These are phyloP conservation scores for Hebeloma cylindrosporum DNA, from an alignment of 768 basidiomycete genomes.

Conservation along the genomic window DNA sequence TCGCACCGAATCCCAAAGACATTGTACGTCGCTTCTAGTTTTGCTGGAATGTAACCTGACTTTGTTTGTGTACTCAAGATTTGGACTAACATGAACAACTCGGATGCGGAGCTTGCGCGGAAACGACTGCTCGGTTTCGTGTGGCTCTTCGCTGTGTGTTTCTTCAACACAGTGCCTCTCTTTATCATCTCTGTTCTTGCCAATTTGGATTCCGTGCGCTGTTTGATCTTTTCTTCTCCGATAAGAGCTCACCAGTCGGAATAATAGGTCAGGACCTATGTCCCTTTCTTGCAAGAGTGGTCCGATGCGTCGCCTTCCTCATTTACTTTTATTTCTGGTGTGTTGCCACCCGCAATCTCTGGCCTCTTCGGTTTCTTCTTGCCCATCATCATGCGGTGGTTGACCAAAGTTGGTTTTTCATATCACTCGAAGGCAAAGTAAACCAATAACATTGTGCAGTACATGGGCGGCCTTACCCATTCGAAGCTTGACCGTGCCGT, in stretches of 20 bases:
- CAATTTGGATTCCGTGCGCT: slow-evolving; percentile 77
- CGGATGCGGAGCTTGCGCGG: slow-evolving; percentile 61
- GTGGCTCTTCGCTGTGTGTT: slow-evolving; percentile 76
- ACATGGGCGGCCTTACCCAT: slow-evolving; percentile 62
- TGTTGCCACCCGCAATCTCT: slow-evolving; percentile 86
- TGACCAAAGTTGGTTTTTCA: slow-evolving; percentile 56
- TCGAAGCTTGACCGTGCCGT: slow-evolving; percentile 89
- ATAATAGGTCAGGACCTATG: slow-evolving; percentile 58
- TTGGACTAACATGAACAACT: slow-evolving; percentile 87
- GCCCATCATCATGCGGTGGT: slow-evolving; percentile 87
- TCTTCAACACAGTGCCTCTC: slow-evolving; percentile 93
- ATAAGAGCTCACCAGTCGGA: slow-evolving; percentile 10
- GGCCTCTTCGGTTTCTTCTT: slow-evolving; percentile 88
- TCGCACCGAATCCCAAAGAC: slow-evolving; percentile 90
- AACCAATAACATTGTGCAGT: slow-evolving; percentile 50
- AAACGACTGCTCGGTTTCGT: slow-evolving; percentile 77
- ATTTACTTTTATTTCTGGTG: slow-evolving; percentile 89
- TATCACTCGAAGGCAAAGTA: slow-evolving; percentile 15
- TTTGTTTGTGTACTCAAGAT: slow-evolving; percentile 50
- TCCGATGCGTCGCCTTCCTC: slow-evolving; percentile 54
- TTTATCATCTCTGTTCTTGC: slow-evolving; percentile 89
- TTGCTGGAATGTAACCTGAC: slow-evolving; percentile 1
- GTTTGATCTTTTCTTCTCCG: background rate
- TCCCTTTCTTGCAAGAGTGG: slow-evolving; percentile 79
- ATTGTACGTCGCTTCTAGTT: slow-evolving; percentile 50